phyloP scores from a whole-genome alignment of 2,329 filamentous ascomycete genomes.

The Penicillium sp. region DNA sequence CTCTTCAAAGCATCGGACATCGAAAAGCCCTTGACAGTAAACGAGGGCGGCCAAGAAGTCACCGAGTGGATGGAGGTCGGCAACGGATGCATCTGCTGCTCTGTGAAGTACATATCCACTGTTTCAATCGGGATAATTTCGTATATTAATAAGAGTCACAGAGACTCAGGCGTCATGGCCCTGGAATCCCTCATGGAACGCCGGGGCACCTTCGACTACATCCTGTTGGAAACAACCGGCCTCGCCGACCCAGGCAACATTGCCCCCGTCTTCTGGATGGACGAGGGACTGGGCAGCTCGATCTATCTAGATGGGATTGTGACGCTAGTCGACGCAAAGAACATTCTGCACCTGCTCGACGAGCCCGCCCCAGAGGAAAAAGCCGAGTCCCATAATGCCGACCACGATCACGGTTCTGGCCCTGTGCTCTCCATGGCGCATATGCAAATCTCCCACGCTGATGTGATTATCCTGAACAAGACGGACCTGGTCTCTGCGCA shows the following conservation, averaged over 20 bases:
- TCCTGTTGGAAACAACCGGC: slow-evolving; percentile 91
- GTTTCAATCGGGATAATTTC: background rate
- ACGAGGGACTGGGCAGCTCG: slow-evolving; percentile 87
- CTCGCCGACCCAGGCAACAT: slow-evolving; percentile 93
- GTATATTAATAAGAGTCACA: slow-evolving; percentile 31
- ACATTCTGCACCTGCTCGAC: slow-evolving; percentile 76
- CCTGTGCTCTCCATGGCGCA: slow-evolving; percentile 85
- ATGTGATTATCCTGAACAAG: slow-evolving; percentile 94
- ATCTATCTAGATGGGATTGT: slow-evolving; percentile 98
- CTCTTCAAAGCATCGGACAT: slow-evolving; percentile 71
- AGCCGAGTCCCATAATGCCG: slow-evolving; percentile 48
- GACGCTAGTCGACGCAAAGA: slow-evolving; percentile 91
- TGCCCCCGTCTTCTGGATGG: slow-evolving; percentile 94
- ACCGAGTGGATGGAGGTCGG: slow-evolving; percentile 94
- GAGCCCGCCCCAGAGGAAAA: slow-evolving; percentile 50
- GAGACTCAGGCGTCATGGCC: slow-evolving; percentile 86
- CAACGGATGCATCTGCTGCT: slow-evolving; percentile 97
- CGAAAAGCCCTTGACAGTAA: slow-evolving; percentile 91
- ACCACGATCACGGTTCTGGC: slow-evolving; percentile 43
- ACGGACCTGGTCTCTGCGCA: slow-evolving; percentile 69
- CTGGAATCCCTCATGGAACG: slow-evolving; percentile 95
- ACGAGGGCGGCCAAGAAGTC: slow-evolving; percentile 72
- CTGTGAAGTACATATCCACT: slow-evolving; percentile 66
- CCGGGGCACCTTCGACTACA: slow-evolving; percentile 92
- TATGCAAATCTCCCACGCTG: slow-evolving; percentile 92